Conservation (phyloP, 2,329 filamentous ascomycete species). For the Paraphaeosphaeria sporulosa region DNA sequence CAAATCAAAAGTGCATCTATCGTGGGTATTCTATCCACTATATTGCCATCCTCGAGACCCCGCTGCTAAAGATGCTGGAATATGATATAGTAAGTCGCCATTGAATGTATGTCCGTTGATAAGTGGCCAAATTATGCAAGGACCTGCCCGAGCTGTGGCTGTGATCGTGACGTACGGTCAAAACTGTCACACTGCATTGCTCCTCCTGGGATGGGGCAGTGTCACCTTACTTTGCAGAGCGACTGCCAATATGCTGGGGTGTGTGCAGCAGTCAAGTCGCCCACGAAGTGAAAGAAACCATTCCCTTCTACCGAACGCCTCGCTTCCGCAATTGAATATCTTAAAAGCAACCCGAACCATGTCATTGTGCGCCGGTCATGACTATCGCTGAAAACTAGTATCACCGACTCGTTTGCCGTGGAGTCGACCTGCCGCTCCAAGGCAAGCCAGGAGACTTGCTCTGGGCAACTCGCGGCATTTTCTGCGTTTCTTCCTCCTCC, state of each 20-base stretch:
- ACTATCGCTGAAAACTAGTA: not conserved
- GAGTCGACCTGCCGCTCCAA: not conserved
- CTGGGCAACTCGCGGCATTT: not conserved
- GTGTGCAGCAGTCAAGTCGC: not conserved
- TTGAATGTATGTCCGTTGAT: not conserved
- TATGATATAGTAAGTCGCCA: not conserved
- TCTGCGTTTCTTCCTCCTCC: constrained; percentile 5
- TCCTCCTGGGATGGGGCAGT: no score
- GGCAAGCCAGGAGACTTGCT: not conserved
- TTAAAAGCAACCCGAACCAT: not conserved
- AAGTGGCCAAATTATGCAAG: not conserved
- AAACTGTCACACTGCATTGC: no score
- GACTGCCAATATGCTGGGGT: not conserved
- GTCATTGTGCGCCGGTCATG: not conserved
- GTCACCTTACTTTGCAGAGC: no score
- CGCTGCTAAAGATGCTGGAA: not conserved
- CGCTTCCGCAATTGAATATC: not conserved
- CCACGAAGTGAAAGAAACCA: not conserved
- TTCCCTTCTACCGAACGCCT: not conserved
- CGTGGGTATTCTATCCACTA: not conserved
- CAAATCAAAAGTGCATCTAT: not conserved
- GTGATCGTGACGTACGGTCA: not conserved
- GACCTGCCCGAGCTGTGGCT: not conserved
- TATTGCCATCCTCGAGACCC: not conserved
- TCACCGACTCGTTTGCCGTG: not conserved